Evolutionary conservation across 257 asterid genomes (phyloP).

Genomic region (Asclepias syriaca): DNA sequence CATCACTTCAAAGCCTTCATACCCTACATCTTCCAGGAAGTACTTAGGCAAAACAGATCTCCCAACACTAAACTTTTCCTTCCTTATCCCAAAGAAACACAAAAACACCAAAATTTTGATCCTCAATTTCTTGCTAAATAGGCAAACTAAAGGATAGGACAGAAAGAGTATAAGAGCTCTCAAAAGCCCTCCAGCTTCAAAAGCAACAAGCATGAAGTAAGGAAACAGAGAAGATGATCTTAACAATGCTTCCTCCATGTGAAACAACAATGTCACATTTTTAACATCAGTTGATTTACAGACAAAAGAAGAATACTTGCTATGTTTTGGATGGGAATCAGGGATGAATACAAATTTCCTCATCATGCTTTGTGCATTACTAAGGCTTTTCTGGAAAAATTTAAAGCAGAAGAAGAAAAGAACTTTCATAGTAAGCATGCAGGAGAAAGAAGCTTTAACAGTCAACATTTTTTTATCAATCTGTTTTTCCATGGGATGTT

Average conservation of each 20-base stretch:
- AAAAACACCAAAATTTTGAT: conserved; percentile 29
- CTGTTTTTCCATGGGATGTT: neutral
- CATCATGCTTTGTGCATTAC: conserved; percentile 3
- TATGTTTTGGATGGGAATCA: conserved; percentile 21
- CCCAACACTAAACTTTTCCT: conserved; percentile 16
- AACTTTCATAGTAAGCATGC: conserved; percentile 20
- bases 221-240: conserved; percentile 29
- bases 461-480: conserved; percentile 10
- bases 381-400: conserved; percentile 18
- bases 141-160: conserved; percentile 25
- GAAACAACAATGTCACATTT: conserved; percentile 23
- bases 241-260: conserved; percentile 31
- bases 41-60: conserved; percentile 35
- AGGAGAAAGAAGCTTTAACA: conserved; percentile 16
- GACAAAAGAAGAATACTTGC: conserved; percentile 13
- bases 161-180: conserved; percentile 26
- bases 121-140: conserved; percentile 11
- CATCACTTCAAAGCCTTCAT: conserved; percentile 28
- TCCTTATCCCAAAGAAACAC: conserved; percentile 31
- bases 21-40: conserved; percentile 33
- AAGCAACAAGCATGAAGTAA: conserved; percentile 37
- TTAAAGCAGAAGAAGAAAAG: conserved; percentile 27
- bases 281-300: conserved; percentile 8
- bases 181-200: conserved; percentile 33
- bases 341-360: conserved; percentile 11